Evolutionary conservation across 2,329 filamentous ascomycete species (phyloP).

Genomic region (Rhynchosporium graminicola): DNA sequence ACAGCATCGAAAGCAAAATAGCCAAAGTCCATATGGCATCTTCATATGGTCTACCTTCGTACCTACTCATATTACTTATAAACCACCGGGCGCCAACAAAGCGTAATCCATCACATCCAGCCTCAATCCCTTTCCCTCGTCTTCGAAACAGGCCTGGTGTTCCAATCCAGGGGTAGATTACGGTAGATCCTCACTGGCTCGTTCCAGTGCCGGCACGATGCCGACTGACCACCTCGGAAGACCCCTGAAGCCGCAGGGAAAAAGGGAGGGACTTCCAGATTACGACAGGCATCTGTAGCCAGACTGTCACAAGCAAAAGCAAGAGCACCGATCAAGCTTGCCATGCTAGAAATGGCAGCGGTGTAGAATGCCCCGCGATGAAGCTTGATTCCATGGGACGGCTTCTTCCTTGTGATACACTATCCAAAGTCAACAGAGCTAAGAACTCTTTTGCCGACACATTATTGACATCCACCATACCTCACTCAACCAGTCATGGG

Average conservation of each 20-base stretch:
- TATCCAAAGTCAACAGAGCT: not conserved
- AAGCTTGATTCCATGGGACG: not conserved
- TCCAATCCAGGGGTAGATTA: slow-evolving; percentile 9
- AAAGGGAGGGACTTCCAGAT: slow-evolving; percentile 1
- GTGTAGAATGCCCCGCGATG: slow-evolving; percentile 16
- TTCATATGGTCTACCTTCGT: slow-evolving; percentile 3
- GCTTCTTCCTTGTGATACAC: not conserved
- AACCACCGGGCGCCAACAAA: slow-evolving; percentile 5
- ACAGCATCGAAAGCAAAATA: not conserved
- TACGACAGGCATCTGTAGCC: not conserved
- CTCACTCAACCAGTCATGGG: slow-evolving; percentile 19
- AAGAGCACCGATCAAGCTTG: not conserved
- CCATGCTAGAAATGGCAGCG: slow-evolving; percentile 10
- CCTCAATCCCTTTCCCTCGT: not conserved
- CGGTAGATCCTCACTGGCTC: not conserved
- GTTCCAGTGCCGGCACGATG: not conserved
- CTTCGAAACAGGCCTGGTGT: slow-evolving; percentile 13
- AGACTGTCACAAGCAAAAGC: not conserved
- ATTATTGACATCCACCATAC: not conserved
- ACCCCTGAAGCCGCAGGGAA: slow-evolving; percentile 5
- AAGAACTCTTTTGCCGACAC: not conserved
- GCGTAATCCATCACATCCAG: not conserved
- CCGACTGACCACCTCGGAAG: slow-evolving; percentile 1
- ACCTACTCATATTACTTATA: not conserved
- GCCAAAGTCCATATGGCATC: not conserved